Evolutionary conservation across 179 eudicot genomes (phyloP), one percentile per base, ranked within the genome.

Genomic region (Dionaea muscipula): DNA sequence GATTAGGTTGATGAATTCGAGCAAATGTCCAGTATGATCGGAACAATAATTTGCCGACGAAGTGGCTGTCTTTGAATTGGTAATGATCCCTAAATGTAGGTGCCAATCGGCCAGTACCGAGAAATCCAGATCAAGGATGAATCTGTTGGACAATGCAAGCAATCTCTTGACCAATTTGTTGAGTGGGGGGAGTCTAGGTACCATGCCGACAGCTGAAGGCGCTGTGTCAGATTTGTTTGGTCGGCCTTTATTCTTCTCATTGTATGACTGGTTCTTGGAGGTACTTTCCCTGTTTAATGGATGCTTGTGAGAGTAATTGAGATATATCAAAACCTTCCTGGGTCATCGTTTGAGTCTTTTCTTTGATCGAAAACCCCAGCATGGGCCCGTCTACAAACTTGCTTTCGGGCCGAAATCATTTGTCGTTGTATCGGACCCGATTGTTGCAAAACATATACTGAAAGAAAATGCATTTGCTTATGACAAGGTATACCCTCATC

Each of bases 351-450:
- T 38, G 2, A 38, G 3, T 38, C 43, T 38, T 3, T 38, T 38
- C n/a, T 7, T 47, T 47, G 26, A 41, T 35, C 40, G 26, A 5
- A 43, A 25, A 53, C 51, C 63, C 55, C 95, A 93, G 99, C 94
- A 93, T 79, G 99, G 99, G 33, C 72, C 95, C 0, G 96, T 93
- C 43, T 93, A 93, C 68, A 93, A 85, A 73, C 96, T 93, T 75
- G 99, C 96, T 56, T 93, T 93, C 64, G 99, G 99, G 65, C 99
- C 99, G 25, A 93, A 93, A 72, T 93, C 99, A 51, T 93, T 93
- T 72, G 84, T 93, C 50, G 99, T 93, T 46, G 94, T 93, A 46
- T 93, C 96, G 43, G 99, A 93, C 68, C 99, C 99, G 57, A 72
- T 85, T 41, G 99, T 93, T 36, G 94, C 85, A 0, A 77, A 83